Percentiles rank a stretch among this genome's conserved stretches.
Conservation (phyloP, 2,329 filamentous ascomycete genomes). For the Penicillium rolfsii region DNA sequence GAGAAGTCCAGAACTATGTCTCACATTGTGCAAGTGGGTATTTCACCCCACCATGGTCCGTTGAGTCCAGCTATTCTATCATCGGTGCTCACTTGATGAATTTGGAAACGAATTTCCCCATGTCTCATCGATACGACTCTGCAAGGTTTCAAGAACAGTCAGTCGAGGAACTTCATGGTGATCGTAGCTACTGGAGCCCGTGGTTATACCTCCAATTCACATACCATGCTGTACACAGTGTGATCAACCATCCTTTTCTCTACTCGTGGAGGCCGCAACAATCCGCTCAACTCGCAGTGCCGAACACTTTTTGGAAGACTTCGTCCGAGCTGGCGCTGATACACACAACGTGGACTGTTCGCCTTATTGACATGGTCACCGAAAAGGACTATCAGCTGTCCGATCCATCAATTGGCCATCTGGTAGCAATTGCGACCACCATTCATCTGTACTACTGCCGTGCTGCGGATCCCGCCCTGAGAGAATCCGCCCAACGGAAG, state of each 20-base stretch:
- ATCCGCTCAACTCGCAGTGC: slow-evolving; percentile 55
- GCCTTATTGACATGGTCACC: slow-evolving; percentile 57
- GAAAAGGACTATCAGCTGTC: slow-evolving; percentile 54
- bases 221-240: slow-evolving; percentile 37
- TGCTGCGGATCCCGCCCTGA: slow-evolving; percentile 46
- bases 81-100: slow-evolving; percentile 57
- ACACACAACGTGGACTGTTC: slow-evolving; percentile 58
- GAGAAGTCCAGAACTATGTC: slow-evolving; percentile 49
- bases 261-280: slow-evolving; percentile 56
- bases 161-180: slow-evolving; percentile 46
- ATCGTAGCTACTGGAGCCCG: slow-evolving; percentile 36
- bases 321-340: slow-evolving; percentile 56
- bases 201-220: slow-evolving; percentile 39
- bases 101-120: slow-evolving; percentile 49
- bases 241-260: slow-evolving; percentile 38
- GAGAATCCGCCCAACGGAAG: slow-evolving; percentile 31
- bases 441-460: slow-evolving; percentile 59
- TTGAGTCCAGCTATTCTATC: slow-evolving; percentile 55
- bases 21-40: slow-evolving; percentile 53
- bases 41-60: slow-evolving; percentile 55
- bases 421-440: slow-evolving; percentile 55
- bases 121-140: slow-evolving; percentile 56
- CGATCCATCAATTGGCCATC: slow-evolving; percentile 57
- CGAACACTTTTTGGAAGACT: slow-evolving; percentile 58
- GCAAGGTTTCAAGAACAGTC: slow-evolving; percentile 56